Conservation (phyloP, 805 yeast species). For the Ogataea trehalophila region DNA sequence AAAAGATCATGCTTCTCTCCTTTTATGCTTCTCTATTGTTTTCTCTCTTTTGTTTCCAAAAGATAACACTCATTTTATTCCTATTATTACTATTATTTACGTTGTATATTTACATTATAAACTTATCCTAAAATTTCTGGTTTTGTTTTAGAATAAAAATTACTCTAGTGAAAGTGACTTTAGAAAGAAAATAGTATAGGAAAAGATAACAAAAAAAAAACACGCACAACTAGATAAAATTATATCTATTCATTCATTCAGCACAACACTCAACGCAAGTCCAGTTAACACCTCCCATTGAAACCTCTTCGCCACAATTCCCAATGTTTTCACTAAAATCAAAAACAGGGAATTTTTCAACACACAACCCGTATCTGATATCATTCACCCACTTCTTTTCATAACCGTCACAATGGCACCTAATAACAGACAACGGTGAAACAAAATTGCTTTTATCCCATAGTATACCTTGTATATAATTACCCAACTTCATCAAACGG, state of each 20-base stretch:
- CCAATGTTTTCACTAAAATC: slow-evolving; percentile 4
- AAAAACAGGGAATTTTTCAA: slow-evolving; percentile 11
- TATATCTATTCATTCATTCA: neutral
- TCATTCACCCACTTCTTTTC: slow-evolving; percentile 5
- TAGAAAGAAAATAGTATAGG: too few species aligned
- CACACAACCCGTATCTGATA: slow-evolving; percentile 15
- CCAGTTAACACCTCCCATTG: slow-evolving; percentile 17
- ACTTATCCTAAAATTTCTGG: neutral
- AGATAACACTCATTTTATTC: too few species aligned
- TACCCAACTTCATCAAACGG: slow-evolving; percentile 41
- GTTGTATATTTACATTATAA: neutral
- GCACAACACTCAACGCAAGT: slow-evolving; percentile 14
- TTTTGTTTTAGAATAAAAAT: too few species aligned
- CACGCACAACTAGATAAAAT: too few species aligned
- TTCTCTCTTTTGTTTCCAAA: too few species aligned
- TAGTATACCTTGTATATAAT: slow-evolving; percentile 48
- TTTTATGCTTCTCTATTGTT: too few species aligned
- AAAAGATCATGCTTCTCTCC: too few species aligned
- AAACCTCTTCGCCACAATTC: slow-evolving; percentile 6
- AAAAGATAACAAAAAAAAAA: too few species aligned
- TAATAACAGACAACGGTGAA: slow-evolving; percentile 19
- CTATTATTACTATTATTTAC: neutral
- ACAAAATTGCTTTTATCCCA: slow-evolving; percentile 27
- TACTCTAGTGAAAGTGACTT: too few species aligned
- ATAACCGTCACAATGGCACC: slow-evolving; percentile 12